These are phyloP conservation scores for Debaryomyces psychrophilus DNA, from an alignment of 1,139 yeast species.

Conservation along the genomic window DNA sequence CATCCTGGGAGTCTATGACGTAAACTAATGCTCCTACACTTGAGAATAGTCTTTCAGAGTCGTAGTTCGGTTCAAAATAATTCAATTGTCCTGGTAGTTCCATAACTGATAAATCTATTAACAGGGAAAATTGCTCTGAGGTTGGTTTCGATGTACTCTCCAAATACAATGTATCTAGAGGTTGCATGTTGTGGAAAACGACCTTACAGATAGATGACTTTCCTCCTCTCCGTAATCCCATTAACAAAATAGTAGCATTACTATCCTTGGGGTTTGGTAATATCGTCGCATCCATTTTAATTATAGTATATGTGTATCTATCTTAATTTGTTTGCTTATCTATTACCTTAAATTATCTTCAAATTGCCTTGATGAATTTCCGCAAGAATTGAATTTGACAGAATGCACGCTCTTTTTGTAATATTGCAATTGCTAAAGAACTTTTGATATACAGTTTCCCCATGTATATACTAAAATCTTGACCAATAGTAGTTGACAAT, in stretches of 20 bases:
- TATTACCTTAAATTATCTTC: neutral
- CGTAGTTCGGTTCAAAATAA: slow-evolving; percentile 82
- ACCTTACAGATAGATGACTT: slow-evolving; percentile 93
- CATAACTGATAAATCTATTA: slow-evolving; percentile 89
- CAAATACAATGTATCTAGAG: slow-evolving; percentile 85
- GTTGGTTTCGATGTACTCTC: slow-evolving; percentile 92
- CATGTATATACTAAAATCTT: too few relatives aligned
- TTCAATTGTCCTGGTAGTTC: slow-evolving; percentile 95
- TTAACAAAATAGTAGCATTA: slow-evolving; percentile 73
- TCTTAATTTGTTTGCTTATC: neutral
- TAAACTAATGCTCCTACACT: slow-evolving; percentile 93
- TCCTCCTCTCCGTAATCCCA: slow-evolving; percentile 85
- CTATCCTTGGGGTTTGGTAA: slow-evolving; percentile 45
- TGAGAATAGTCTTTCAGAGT: slow-evolving; percentile 73
- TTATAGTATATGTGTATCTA: neutral
- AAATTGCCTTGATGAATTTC: neutral
- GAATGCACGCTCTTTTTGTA: neutral
- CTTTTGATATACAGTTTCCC: too few relatives aligned
- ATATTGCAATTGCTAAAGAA: neutral
- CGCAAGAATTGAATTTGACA: neutral
- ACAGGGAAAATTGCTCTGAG: slow-evolving; percentile 71
- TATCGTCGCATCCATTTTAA: slow-evolving; percentile 37
- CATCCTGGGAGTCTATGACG: slow-evolving; percentile 94
- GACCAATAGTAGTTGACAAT: too few relatives aligned
- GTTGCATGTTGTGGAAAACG: slow-evolving; percentile 95